phyloP scores from a whole-genome alignment of 1,284 basidiomycete species.

The Bondarzewia mesenterica region DNA sequence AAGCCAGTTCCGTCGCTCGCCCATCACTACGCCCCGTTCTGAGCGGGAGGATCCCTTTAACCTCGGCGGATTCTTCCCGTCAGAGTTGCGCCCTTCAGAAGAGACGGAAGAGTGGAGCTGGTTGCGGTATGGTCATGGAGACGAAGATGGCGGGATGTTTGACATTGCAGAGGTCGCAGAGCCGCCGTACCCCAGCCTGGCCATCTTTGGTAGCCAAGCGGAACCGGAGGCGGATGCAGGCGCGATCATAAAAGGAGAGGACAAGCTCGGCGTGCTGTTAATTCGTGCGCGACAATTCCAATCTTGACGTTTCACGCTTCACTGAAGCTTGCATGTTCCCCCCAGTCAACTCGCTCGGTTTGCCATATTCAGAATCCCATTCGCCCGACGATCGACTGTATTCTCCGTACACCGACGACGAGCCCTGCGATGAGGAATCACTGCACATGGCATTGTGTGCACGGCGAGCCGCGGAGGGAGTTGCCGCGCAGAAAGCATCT shows the following conservation, averaged over 20 bases:
- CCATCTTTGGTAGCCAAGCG: conserved; percentile 18
- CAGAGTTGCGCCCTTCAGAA: conserved; percentile 20
- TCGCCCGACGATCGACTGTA: conserved; percentile 25
- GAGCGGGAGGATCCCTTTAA: conserved; percentile 38
- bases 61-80: conserved; percentile 42
- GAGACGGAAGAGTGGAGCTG: conserved; percentile 32
- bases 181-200: conserved; percentile 13
- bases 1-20: background rate
- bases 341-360: conserved; percentile 16
- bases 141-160: conserved; percentile 12
- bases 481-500: conserved; percentile 3
- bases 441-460: conserved; percentile 28
- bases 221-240: conserved; percentile 19
- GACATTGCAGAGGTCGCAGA: conserved; percentile 3
- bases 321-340: background rate
- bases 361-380: conserved; percentile 9
- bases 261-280: conserved; percentile 40
- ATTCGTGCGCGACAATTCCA: conserved; percentile 23
- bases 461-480: conserved; percentile 21
- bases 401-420: conserved; percentile 31
- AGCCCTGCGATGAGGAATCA: conserved; percentile 35
- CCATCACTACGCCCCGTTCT: conserved; percentile 6
- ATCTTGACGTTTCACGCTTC: background rate
- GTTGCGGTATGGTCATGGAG: conserved; percentile 27
- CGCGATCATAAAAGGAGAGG: conserved; percentile 35